Base-by-base conservation (phyloP, 2,329 filamentous ascomycete species). In the Ophiocordyceps unilateralis region DNA sequence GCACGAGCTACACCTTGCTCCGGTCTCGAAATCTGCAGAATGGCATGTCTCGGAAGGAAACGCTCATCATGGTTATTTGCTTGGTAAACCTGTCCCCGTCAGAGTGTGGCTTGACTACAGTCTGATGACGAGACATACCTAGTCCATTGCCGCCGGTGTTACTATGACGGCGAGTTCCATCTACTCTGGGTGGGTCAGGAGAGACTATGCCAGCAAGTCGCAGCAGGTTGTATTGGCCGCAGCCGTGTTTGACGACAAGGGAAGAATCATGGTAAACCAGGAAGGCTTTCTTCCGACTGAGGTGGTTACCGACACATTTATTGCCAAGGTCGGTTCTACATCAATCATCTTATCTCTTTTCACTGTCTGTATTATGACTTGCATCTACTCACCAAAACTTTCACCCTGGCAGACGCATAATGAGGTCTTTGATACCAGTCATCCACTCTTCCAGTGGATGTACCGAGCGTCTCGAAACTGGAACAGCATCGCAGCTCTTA, bases 401-500 rank as follows among this genome's bases (percentile, higher is more conserved):
- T n/a, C n/a, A n/a, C 24, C 24, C 24, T 5, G 12, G 32, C 9
- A 45, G 42, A 38, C 51, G 50, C 44, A 55, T 30, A 30, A 43
- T 37, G 84, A 93, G 46, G 74, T 79, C 14, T 88, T 94, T 53
- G 78, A 77, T 44, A 77, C 78, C 21, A 74, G 76, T 0, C 85
- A 93, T 55, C 76, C 83, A 0, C 76, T 88, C 2, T 93, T 91
- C 59, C 76, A 87, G 41, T 93, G 87, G 87, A 80, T 91, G 53
- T 93, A 83, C 55, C 75, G 83, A 44, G 83, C 85, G 3, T 84
- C 83, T 7, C 72, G 78, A 45, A 81, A 87, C 57, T 94, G 87
- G 87, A 56, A 62, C 8, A 72, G 75, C 36, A 70, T 93, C 22
- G 68, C 68, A 43, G 73, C 76, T 39, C 65, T 91, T 5, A 67